Evolutionary conservation across 164 flowering plant species (phyloP).

Genomic region (Piper betle): DNA sequence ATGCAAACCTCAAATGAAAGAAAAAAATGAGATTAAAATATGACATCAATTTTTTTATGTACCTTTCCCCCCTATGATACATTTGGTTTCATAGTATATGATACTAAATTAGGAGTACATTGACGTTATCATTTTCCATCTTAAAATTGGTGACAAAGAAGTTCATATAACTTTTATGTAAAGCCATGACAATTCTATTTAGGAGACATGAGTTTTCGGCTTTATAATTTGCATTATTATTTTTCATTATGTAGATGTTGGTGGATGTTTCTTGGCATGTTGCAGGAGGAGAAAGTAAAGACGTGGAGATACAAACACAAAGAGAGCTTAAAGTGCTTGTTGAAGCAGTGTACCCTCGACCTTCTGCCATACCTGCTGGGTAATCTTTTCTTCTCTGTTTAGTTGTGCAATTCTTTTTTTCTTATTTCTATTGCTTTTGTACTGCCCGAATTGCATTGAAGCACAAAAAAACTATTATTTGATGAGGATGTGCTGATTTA

Average conservation of each 20-base stretch:
- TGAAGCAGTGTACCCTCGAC: slow-evolving; percentile 92
- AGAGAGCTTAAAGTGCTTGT: slow-evolving; percentile 66
- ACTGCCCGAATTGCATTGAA: neutral
- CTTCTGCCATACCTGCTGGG: slow-evolving; percentile 82
- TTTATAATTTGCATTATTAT: slow-evolving; percentile 2
- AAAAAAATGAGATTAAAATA: no score
- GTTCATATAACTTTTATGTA: no score
- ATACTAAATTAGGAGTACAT: no score
- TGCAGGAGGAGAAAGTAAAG: slow-evolving; percentile 85
- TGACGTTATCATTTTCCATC: no score
- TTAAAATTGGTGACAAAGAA: no score
- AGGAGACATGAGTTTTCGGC: no score
- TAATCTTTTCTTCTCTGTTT: no score
- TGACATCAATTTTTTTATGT: no score
- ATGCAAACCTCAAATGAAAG: no score
- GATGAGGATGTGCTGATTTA: neutral
- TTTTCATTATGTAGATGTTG: slow-evolving; percentile 31
- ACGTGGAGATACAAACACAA: slow-evolving; percentile 47
- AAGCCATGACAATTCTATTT: no score
- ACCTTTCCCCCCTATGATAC: no score
- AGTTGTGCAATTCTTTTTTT: neutral
- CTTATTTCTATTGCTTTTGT: neutral
- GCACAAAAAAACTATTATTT: neutral
- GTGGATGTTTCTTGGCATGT: slow-evolving; percentile 60
- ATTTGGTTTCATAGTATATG: no score